phyloP scores from a whole-genome alignment of 176 grass and related monocot genomes.

The Poa annua region DNA sequence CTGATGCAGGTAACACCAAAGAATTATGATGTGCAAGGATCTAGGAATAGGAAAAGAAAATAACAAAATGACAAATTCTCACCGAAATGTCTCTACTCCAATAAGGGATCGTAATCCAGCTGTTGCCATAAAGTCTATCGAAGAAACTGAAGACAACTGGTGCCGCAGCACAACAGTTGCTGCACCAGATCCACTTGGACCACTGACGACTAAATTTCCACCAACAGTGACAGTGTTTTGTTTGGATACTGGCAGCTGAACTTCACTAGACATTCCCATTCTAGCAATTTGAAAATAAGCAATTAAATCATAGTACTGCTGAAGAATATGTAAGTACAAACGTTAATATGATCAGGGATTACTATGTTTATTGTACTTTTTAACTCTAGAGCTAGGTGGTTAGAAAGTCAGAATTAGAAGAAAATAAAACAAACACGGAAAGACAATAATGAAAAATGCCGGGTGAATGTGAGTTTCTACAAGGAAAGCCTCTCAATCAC shows the following conservation, averaged over 20 bases:
- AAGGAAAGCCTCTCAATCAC: constrained; percentile 7
- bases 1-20: constrained; percentile 56
- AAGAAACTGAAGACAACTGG: constrained; percentile 67
- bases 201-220: constrained; percentile 81
- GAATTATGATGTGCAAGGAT: constrained; percentile 38
- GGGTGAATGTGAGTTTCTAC: constrained; percentile 10
- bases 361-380: constrained; percentile 10
- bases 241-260: constrained; percentile 90
- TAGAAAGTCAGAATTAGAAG: neutral
- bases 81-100: constrained; percentile 72
- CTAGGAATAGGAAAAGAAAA: constrained; percentile 22
- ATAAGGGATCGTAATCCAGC: constrained; percentile 85
- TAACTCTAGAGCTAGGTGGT: constrained; percentile 21
- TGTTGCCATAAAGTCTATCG: constrained; percentile 85
- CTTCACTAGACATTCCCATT: constrained; percentile 88
- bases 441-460: constrained; percentile 19
- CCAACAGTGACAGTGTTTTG: constrained; percentile 61
- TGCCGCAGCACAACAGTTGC: constrained; percentile 73
- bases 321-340: constrained; percentile 33
- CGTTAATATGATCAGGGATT: constrained; percentile 23
- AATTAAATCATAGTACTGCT: constrained; percentile 37
- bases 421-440: neutral
- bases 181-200: constrained; percentile 68
- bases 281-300: constrained; percentile 58
- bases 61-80: constrained; percentile 23